Evolutionary conservation across 23 red algal genomes (phyloP), one percentile per base, ranked within the genome.

Genomic region (Gracilaria domingensis): DNA sequence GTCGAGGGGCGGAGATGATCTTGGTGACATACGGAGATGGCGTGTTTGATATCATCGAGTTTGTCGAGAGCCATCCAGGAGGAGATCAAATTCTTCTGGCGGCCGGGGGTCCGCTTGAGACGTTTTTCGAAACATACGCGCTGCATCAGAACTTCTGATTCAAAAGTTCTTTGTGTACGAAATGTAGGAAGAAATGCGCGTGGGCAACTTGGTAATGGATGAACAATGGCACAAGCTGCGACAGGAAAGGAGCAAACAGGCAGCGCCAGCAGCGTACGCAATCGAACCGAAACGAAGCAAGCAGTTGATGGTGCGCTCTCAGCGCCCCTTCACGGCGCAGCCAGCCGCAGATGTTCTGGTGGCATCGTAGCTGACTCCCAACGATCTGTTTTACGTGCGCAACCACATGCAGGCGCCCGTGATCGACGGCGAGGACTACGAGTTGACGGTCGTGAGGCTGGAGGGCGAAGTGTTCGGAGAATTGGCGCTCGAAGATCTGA

Each of bases 401-500:
- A 95, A 95, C 64, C 97, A 98, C 69, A 89, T 93, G 87, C 83
- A 93, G 17, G 97, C 96, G 53, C 97, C 97, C 16, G 8, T 42
- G 24, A 86, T 94, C 37, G 71, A 93, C 32, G 25, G 44, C 28
- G 45, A 56, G 11, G 81, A 81, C 21, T 89, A 85, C 50, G 58
- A 81, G 18, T 38, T 95, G 30, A 38, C 55, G 25, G 62, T 90
- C 24, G 80, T 48, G 51, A 77, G 56, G 18, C 6, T 66, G 33
- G 66, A 90, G 33, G 90, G 88, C 33, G 61, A 81, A 21, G n/a
- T 51, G 30, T 50, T 77, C 8, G 42, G 13, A 23, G 35, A 71
- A 11, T 78, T 89, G 8, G 53, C 40, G 0, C 88, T 98, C n/a
- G 59, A 89, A 1, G 92, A 95, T 26, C 72, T 98, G 32, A 75